Percentiles rank a stretch among this genome's conserved stretches.
Conservation (phyloP, 345 rosid species). For the Corchorus olitorius region DNA sequence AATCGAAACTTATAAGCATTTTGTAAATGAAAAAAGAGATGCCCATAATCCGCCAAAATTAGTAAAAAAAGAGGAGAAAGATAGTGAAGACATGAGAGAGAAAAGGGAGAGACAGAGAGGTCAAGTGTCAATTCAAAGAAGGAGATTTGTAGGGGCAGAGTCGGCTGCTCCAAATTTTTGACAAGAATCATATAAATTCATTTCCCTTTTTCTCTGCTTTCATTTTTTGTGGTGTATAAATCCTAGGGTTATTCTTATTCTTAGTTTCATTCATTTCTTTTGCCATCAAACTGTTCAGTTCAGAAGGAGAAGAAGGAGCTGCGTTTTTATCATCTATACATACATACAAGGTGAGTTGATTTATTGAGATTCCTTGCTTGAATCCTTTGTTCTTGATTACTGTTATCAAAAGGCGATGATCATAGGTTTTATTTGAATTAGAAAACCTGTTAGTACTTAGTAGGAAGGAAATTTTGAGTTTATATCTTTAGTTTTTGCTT, state of each 20-base stretch:
- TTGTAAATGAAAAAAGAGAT: neutral
- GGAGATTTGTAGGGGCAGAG: constrained; percentile 3
- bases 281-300: neutral
- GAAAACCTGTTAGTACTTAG: too few species aligned
- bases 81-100: neutral
- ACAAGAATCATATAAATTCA: neutral
- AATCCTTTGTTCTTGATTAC: too few species aligned
- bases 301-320: neutral
- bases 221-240: neutral
- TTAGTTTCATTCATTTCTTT: neutral
- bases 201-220: neutral
- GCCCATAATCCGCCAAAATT: neutral
- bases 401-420: too few species aligned
- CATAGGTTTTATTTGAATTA: too few species aligned
- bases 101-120: neutral
- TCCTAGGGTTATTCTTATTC: neutral
- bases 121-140: constrained; percentile 4
- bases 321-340: too few species aligned
- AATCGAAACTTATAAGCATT: neutral
- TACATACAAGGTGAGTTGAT: too few species aligned
- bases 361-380: too few species aligned
- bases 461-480: too few species aligned
- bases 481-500: too few species aligned
- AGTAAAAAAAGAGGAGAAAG: neutral
- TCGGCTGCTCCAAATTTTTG: neutral